A percentile compares a stretch with the other conserved stretches of the same genome.
phyloP scores from a whole-genome alignment of 257 asterid genomes.

The Ilex aquifolium region DNA sequence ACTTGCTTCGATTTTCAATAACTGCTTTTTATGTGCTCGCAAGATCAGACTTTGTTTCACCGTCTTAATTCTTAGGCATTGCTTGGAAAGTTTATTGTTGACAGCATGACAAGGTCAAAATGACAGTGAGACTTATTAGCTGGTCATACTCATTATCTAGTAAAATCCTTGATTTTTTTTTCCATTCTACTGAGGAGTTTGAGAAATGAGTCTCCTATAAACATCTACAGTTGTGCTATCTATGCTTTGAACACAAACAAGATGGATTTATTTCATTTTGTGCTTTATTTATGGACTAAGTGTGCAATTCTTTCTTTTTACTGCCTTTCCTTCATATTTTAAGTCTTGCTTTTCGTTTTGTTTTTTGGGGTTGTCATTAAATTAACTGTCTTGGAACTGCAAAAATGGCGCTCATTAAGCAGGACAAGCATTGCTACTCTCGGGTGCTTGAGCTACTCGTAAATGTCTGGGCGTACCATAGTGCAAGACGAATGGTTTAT shows the following conservation, averaged over 20 bases:
- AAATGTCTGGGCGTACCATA: conserved; percentile 95
- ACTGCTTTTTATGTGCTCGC: background rate
- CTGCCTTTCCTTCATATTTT: background rate
- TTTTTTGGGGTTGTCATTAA: too few relatives aligned
- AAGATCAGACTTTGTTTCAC: background rate
- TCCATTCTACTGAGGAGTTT: too few relatives aligned
- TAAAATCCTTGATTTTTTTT: too few relatives aligned
- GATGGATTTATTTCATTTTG: too few relatives aligned
- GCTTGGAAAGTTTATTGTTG: background rate
- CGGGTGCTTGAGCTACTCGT: conserved; percentile 78
- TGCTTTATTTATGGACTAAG: background rate
- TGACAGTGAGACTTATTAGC: background rate
- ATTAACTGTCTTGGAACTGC: background rate
- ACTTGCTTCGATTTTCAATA: conserved; percentile 3
- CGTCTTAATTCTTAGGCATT: background rate
- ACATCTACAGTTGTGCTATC: too few relatives aligned
- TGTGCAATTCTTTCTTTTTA: background rate
- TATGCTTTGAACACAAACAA: too few relatives aligned
- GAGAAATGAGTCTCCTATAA: too few relatives aligned
- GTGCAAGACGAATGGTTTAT: conserved; percentile 77
- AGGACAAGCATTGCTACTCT: conserved; percentile 93
- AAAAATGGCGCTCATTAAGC: conserved; percentile 10
- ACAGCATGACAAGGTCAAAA: background rate
- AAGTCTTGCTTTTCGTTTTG: background rate
- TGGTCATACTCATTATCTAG: background rate